Base-by-base conservation (phyloP, 2,329 filamentous ascomycete species). In the Paramyrothecium sp. region DNA sequence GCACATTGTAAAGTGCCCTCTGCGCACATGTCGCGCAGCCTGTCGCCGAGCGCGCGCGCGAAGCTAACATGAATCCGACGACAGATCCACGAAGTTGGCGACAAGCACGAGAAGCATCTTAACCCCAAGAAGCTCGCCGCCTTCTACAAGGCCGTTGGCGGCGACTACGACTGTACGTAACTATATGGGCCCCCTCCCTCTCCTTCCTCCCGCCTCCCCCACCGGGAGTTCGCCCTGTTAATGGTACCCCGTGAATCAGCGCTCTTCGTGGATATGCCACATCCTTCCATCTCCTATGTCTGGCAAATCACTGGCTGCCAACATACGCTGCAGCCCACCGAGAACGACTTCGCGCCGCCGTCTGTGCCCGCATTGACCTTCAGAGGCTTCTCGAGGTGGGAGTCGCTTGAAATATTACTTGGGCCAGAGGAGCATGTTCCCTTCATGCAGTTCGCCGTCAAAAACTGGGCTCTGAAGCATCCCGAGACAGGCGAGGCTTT, bases 271-370 rank as follows among this genome's bases (percentile, higher is more conserved):
- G 82, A 88, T 3, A 91, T 89, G 34, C 87, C 89, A 20, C 77
- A 88, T 59, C 78, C 86, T 41, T 88, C 89, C 48, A 87, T 99
- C 61, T 95, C 93, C 26, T 96, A 92, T 75, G 95, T 97, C 62
- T 98, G 96, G 81, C 90, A 92, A 68, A 90, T 90, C 8, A 85
- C 96, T 54, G 95, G 94, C 64, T 97, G 94, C 71, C 90, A 92
- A 66, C 94, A 98, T 75, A 88, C 87, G 53, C 81, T 98, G 26
- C 90, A 96, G 64, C 91, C 91, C 1, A 85, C 85, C 51, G 83
- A 86, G 44, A 82, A 88, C 65, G 85, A 91, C 61, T 97, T 90
- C 70, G 83, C 83, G 3, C 79, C 87, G 1, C 95, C 94, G 0
- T 87, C 84, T 0, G 83, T 97, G 47, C 95, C 95, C 0, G 91